Percentiles rank a stretch among this genome's conserved stretches.
Evolutionary conservation across 208 protist species (phyloP).

Genomic region (Zelonia costaricensis): DNA sequence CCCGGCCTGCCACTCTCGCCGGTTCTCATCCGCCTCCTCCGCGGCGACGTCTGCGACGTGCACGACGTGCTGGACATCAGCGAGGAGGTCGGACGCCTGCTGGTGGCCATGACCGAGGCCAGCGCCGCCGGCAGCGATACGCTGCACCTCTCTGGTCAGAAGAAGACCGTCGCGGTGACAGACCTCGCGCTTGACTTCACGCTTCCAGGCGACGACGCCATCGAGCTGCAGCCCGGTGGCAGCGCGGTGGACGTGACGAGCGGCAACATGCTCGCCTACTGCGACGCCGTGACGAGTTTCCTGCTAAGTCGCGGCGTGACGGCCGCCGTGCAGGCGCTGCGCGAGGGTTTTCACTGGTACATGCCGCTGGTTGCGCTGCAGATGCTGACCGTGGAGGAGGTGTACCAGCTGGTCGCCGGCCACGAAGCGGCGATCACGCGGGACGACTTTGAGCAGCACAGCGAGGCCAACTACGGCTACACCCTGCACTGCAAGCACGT

Average conservation of each 20-base stretch:
- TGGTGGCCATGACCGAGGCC: conserved; percentile 49
- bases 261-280: conserved; percentile 72
- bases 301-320: conserved; percentile 70
- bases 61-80: conserved; percentile 71
- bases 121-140: neutral
- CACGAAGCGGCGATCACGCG: conserved; percentile 51
- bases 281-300: conserved; percentile 55
- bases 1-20: conserved; percentile 70
- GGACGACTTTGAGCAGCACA: conserved; percentile 73
- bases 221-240: conserved; percentile 55
- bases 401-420: conserved; percentile 61
- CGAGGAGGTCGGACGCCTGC: conserved; percentile 44
- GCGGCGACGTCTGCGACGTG: conserved; percentile 65
- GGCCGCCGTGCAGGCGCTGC: conserved; percentile 49
- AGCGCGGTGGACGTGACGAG: conserved; percentile 43
- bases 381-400: conserved; percentile 70
- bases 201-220: conserved; percentile 64
- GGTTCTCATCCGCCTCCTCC: conserved; percentile 71
- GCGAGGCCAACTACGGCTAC: conserved; percentile 87
- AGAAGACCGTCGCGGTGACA: conserved; percentile 39
- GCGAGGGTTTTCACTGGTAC: conserved; percentile 73
- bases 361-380: conserved; percentile 65
- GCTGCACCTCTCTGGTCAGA: conserved; percentile 37
- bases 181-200: conserved; percentile 77
- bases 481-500: conserved; percentile 76